phyloP scores from a whole-genome alignment of 768 basidiomycete species.

The Trametes meyenii region DNA sequence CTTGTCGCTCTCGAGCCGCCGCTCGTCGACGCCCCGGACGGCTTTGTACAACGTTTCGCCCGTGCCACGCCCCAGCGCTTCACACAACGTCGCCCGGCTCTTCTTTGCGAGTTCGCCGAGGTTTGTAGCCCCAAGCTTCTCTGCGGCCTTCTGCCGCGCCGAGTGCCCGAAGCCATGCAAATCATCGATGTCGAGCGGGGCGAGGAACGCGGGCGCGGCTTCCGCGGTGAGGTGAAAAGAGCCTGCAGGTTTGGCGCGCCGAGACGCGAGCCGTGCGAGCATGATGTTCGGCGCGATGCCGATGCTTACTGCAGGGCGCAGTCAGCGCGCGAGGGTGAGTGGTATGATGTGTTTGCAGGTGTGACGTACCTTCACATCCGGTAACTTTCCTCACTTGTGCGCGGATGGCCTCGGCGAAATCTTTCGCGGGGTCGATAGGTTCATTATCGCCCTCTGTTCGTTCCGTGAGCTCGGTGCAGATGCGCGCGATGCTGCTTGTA shows the following conservation, averaged over 20 bases:
- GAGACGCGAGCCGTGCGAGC: conserved; percentile 89
- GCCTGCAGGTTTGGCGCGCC: conserved; percentile 88
- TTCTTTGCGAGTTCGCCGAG: conserved; percentile 70
- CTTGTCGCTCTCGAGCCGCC: conserved; percentile 79
- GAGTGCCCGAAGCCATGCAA: conserved; percentile 87
- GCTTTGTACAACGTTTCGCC: conserved; percentile 88
- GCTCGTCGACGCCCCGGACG: conserved; percentile 81
- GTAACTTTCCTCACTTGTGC: conserved; percentile 77
- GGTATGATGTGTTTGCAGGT: not conserved
- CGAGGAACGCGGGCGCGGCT: conserved; percentile 57
- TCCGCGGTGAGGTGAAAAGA: conserved; percentile 71
- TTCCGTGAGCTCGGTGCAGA: conserved; percentile 35
- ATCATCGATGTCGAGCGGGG: conserved; percentile 73
- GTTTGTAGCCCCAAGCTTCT: conserved; percentile 72
- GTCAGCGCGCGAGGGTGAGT: not conserved
- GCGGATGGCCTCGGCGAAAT: conserved; percentile 82
- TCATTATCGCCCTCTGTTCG: conserved; percentile 24
- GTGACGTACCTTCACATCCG: conserved; percentile 72
- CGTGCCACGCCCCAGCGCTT: conserved; percentile 74
- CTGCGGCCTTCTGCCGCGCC: conserved; percentile 73
- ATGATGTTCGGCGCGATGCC: conserved; percentile 92
- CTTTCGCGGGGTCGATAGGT: conserved; percentile 63
- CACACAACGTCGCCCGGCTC: conserved; percentile 66
- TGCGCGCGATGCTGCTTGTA: conserved; percentile 55
- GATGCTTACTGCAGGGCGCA: conserved; percentile 67